Conservation (phyloP, 148 eudicot species). For the Camellia granthamiana region DNA sequence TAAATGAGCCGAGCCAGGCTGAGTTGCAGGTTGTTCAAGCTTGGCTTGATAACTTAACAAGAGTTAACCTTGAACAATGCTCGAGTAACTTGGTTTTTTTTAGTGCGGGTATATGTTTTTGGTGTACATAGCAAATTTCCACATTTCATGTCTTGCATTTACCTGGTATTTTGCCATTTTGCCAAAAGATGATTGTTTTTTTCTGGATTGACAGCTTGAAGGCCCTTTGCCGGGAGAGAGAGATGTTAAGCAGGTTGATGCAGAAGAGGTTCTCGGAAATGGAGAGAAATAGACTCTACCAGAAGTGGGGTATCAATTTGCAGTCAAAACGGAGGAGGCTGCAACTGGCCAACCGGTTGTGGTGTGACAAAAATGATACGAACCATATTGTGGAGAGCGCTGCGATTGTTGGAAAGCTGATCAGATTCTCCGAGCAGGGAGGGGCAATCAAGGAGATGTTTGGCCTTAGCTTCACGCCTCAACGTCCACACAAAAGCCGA, state of each 20-base stretch:
- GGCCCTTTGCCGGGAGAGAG: conserved; percentile 68
- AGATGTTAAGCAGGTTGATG: conserved; percentile 62
- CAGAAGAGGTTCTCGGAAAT: conserved; percentile 55
- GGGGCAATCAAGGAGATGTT: conserved; percentile 77
- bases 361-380: conserved; percentile 55
- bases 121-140: too few species aligned
- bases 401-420: conserved; percentile 59
- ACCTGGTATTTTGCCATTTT: background rate
- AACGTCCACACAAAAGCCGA: conserved; percentile 36
- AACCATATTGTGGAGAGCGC: conserved; percentile 57
- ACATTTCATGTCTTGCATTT: too few species aligned
- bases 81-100: too few species aligned
- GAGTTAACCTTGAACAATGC: too few species aligned
- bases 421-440: conserved; percentile 68
- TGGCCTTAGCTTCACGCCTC: conserved; percentile 75
- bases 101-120: too few species aligned
- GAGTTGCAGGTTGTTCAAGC: too few species aligned
- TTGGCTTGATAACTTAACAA: too few species aligned
- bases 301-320: conserved; percentile 58
- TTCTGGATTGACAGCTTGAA: conserved; percentile 50
- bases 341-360: conserved; percentile 61
- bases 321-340: conserved; percentile 63
- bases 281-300: conserved; percentile 60
- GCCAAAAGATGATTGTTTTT: background rate
- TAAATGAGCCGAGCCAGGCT: too few species aligned